These are phyloP conservation scores for Elymus sibiricus DNA, from an alignment of 176 grass and related monocot genomes.

Conservation along the genomic window DNA sequence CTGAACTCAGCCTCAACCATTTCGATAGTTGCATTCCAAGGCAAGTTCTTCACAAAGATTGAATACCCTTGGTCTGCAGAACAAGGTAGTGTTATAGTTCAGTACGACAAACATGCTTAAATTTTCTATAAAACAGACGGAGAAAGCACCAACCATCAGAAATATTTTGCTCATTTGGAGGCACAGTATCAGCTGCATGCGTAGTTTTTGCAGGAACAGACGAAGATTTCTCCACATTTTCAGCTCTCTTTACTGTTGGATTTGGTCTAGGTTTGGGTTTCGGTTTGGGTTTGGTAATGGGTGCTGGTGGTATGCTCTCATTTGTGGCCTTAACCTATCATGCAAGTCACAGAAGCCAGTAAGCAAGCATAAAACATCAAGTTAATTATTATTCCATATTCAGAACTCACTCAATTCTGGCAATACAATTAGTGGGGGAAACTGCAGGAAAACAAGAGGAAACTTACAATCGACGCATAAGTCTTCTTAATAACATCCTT, in stretches of 20 bases:
- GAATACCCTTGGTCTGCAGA: constrained; percentile 57
- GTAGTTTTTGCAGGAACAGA: constrained; percentile 23
- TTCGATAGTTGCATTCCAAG: constrained; percentile 50
- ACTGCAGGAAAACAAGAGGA: background rate
- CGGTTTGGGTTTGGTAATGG: constrained; percentile 23
- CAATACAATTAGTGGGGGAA: background rate
- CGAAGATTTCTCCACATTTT: constrained; percentile 51
- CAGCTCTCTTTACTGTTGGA: constrained; percentile 13
- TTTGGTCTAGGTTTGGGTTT: constrained; percentile 43
- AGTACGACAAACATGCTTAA: background rate
- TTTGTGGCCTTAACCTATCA: constrained; percentile 48
- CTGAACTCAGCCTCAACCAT: constrained; percentile 67
- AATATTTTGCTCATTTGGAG: constrained; percentile 28
- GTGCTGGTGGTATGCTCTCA: constrained; percentile 26
- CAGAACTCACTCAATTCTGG: background rate
- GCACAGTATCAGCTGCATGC: constrained; percentile 21
- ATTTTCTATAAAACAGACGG: background rate
- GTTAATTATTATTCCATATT: background rate
- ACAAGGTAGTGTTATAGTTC: background rate
- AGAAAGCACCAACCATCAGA: constrained; percentile 40
- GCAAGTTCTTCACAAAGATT: constrained; percentile 77
- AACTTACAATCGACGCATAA: constrained; percentile 86
- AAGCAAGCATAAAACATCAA: background rate
- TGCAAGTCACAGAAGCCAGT: background rate
- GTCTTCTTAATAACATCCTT: constrained; percentile 67